Evolutionary conservation across 306 rosid species (phyloP), one percentile per base, ranked within the genome.

Genomic region (Adenanthera pavonina): DNA sequence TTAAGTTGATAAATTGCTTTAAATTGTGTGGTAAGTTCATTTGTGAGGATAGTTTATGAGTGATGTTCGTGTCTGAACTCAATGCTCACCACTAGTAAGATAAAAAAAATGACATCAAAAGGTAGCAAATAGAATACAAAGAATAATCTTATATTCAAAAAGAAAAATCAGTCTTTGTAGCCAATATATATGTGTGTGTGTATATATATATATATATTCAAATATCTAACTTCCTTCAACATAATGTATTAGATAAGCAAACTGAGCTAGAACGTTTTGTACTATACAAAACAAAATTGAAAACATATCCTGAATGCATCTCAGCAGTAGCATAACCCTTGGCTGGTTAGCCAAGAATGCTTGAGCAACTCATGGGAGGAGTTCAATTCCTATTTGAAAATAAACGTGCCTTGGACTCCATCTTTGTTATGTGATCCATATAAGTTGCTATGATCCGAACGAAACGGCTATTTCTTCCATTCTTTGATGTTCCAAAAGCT

Each of bases 391-490:
- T 70, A 47, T 69, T 69, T 69, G 59, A 20, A 75, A 40, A 61
- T 80, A 77, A 20, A 62, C 66, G 69, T 60, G 46, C 48, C 7
- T 11, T 38, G 66, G 13, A 65, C 61, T 75, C 33, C 40, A 79
- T 49, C 77, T 34, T 38, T 72, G 51, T 40, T 61, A 61, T 73
- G 62, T 73, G 20, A 43, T 69, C 78, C 72, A 30, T 71, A 19
- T 56, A 79, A 74, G 67, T 69, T 3, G 70, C 75, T 43, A 38
- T 69, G 51, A 75, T 81, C 72, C 78, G 75, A 78, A 64, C 84
- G 74, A 65, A 84, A 81, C 43, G 75, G 72, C 64, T 61, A 52
- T 75, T 36, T 69, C 69, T 59, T 75, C 41, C 80, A 84, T 75
- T 77, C 47, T 52, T 70, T 33, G 66, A 65, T 47, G 73, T 65